phyloP scores from a whole-genome alignment of 495 filamentous ascomycete genomes.

The Penicillium flavigenum region DNA sequence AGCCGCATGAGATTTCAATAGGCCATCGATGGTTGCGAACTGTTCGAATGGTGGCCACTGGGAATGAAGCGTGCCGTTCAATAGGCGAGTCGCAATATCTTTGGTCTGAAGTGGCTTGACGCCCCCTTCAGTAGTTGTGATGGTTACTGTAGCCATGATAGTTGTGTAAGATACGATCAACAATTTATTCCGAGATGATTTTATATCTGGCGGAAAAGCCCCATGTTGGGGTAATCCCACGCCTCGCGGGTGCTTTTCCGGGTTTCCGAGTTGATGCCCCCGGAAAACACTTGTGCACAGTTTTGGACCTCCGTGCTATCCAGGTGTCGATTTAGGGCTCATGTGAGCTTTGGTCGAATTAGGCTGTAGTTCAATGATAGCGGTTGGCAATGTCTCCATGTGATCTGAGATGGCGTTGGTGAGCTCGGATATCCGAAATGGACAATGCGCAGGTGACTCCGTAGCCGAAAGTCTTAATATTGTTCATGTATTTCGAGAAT shows the following conservation, averaged over 20 bases:
- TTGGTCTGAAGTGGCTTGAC: constrained; percentile 10
- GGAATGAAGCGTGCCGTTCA: constrained; percentile 30
- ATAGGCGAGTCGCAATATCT: constrained; percentile 26
- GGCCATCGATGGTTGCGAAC: constrained; percentile 28
- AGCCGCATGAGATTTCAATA: constrained; percentile 27
- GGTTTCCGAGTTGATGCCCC: constrained; percentile 7
- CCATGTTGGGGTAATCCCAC: constrained; percentile 10
- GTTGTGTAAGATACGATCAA: neutral
- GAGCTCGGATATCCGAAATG: neutral
- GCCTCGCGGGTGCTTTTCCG: constrained; percentile 12
- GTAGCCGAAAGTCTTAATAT: too few relatives aligned
- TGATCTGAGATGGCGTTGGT: neutral
- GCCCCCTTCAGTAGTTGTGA: constrained; percentile 15
- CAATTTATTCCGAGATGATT: neutral
- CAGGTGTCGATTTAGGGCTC: too few relatives aligned
- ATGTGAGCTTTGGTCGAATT: neutral
- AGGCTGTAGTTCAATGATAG: neutral
- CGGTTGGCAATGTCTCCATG: neutral
- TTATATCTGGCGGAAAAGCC: constrained; percentile 10
- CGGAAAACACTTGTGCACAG: constrained; percentile 11
- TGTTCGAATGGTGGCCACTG: constrained; percentile 24
- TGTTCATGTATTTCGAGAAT: too few relatives aligned
- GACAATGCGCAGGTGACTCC: neutral
- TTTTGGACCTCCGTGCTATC: neutral
- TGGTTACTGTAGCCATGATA: constrained; percentile 22